Evolutionary conservation across 1,139 yeast species (phyloP), one percentile per base, ranked within the genome.

Genomic region (Sugiyamaella paludigena): DNA sequence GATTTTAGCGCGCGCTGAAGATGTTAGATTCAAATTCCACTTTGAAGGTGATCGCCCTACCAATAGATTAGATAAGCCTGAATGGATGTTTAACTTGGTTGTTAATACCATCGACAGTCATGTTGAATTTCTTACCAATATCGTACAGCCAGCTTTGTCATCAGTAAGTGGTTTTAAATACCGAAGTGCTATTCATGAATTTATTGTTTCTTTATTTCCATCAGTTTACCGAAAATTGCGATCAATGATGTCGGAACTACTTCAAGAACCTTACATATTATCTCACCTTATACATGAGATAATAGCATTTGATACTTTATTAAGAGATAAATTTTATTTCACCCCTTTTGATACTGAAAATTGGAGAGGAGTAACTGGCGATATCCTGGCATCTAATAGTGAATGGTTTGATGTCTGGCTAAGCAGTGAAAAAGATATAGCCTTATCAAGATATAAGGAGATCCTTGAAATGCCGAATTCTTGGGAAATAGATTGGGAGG

Each of bases 51-150:
- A 74, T 19, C 73, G 72, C 42, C 83, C 81, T 15, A 85, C 95
- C 0, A 85, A 84, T 58, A 76, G 83, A 50, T 66, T 82, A 33
- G 84, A 86, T 49, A 83, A 82, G 59, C 95, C 95, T 0, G 95
- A 87, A 63, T 83, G 91, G 84, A 80, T 84, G n/a, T 75, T 84
- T 52, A 72, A 71, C 29, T 87, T 78, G 58, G 64, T 80, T 16
- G 74, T 76, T 50, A 74, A 75, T 13, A 78, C 80, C 49, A 57
- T 86, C 16, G 70, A 71, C 12, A 74, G 77, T 43, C 73, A 79
- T 57, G 50, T 70, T 35, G 58, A 67, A 24, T 59, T 71, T 43
- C 60, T 82, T 51, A 69, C 71, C 47, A 65, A 67, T n/a, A 48
- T 64, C 13, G 69, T 74, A 31, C 68, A 69, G 50, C 53, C 61